Conservation (phyloP, 2,329 filamentous ascomycete genomes). For the Reticulascus tulasneorum region DNA sequence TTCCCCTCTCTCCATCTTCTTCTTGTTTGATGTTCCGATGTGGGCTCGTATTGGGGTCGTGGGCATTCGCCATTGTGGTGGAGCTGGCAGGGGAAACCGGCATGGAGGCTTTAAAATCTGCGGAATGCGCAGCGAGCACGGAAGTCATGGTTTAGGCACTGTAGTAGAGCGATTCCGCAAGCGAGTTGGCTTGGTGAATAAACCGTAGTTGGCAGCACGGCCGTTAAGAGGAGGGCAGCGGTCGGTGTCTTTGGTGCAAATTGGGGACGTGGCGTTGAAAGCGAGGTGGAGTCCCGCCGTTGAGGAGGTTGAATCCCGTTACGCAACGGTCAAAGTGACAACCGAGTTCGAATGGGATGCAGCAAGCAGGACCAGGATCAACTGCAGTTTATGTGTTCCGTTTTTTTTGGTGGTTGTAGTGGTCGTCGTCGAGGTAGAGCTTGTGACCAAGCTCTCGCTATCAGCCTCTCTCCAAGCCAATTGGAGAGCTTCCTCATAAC, state of each 20-base stretch:
- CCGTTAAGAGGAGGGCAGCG: constrained; percentile 9
- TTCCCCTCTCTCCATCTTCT: constrained; percentile 33
- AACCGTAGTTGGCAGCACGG: constrained; percentile 10
- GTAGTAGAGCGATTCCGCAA: no score
- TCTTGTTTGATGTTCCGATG: constrained; percentile 37
- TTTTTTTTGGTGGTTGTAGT: no score
- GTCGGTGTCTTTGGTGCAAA: no score
- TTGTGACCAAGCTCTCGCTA: constrained; percentile 6
- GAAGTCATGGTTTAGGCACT: constrained; percentile 40
- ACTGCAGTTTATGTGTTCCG: no score
- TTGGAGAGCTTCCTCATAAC: constrained; percentile 25
- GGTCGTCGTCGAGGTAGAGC: no score
- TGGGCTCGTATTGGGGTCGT: constrained; percentile 32
- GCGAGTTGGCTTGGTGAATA: neutral
- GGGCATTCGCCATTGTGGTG: constrained; percentile 37
- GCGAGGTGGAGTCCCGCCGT: no score
- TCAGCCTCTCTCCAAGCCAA: constrained; percentile 26
- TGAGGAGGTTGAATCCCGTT: no score
- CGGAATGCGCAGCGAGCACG: constrained; percentile 33
- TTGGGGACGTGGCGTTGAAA: no score
- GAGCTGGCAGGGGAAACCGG: constrained; percentile 34
- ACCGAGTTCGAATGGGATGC: no score
- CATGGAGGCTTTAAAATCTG: constrained; percentile 33
- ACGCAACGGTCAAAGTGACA: no score
- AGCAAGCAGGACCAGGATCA: no score